These are phyloP conservation scores for Prunus salicina DNA, from an alignment of 306 rosid species.

Conservation along the genomic window DNA sequence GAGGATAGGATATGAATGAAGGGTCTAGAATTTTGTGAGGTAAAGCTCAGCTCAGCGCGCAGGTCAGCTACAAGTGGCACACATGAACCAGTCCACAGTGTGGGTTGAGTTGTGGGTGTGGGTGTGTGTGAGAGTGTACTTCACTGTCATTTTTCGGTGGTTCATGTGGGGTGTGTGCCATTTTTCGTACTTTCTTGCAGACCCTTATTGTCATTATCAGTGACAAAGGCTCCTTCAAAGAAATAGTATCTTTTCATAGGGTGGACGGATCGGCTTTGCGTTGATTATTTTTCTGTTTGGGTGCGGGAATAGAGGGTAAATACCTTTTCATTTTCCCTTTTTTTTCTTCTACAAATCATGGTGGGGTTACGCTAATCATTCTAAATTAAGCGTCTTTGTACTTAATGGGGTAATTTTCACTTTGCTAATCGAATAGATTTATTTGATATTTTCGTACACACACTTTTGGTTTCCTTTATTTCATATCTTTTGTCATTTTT, in stretches of 20 bases:
- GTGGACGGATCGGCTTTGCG: neutral
- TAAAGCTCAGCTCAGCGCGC: neutral
- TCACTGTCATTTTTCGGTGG: neutral
- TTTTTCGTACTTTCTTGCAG: neutral
- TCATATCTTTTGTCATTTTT: no score
- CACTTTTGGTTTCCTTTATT: no score
- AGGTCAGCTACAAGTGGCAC: slow-evolving; percentile 26
- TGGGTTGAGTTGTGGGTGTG: neutral
- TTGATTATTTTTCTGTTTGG: neutral
- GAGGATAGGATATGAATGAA: slow-evolving; percentile 43
- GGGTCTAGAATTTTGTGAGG: slow-evolving; percentile 25
- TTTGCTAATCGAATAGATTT: no score
- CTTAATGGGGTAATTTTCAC: no score
- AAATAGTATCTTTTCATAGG: neutral
- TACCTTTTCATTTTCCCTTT: no score
- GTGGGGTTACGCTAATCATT: no score
- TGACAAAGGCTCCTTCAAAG: neutral
- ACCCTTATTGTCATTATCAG: neutral
- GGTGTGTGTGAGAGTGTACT: neutral
- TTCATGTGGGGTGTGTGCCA: neutral
- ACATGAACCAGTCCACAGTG: slow-evolving; percentile 18
- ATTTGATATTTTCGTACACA: no score
- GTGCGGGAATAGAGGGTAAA: neutral
- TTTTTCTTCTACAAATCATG: no score
- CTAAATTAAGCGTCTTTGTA: no score